These are phyloP conservation scores for Purshia tridentata DNA, from an alignment of 306 rosid species.

Conservation along the genomic window DNA sequence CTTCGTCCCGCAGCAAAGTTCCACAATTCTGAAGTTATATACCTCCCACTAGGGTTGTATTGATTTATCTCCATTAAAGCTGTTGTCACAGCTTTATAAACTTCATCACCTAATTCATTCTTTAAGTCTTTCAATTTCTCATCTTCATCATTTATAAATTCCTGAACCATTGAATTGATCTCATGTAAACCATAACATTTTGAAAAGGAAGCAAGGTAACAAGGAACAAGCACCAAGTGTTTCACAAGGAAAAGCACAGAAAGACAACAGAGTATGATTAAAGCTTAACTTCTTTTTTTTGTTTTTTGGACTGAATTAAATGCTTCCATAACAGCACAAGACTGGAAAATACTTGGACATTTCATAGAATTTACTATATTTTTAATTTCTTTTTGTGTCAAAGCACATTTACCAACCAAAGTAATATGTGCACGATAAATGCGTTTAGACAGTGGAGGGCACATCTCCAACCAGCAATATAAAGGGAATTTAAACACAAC, in stretches of 20 bases:
- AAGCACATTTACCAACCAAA: neutral
- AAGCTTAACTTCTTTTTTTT: neutral
- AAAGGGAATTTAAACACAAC: neutral
- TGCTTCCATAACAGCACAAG: conserved; percentile 9
- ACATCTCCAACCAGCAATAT: neutral
- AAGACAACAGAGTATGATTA: conserved; percentile 9
- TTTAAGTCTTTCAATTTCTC: conserved; percentile 42
- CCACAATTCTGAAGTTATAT: conserved; percentile 54
- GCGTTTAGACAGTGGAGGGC: neutral
- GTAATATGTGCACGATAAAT: neutral
- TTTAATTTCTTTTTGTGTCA: neutral
- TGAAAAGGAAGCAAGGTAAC: conserved; percentile 16
- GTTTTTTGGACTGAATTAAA: neutral
- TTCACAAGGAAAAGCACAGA: conserved; percentile 22
- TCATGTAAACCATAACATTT: neutral
- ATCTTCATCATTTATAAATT: conserved; percentile 44
- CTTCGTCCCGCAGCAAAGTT: conserved; percentile 40
- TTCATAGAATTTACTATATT: neutral
- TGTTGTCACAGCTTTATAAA: conserved; percentile 41
- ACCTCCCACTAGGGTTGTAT: conserved; percentile 66
- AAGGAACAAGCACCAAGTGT: neutral
- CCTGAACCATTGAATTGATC: conserved; percentile 44
- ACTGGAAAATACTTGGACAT: neutral
- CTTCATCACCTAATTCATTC: conserved; percentile 40
- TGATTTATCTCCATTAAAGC: conserved; percentile 58